phyloP scores from a whole-genome alignment of 2,329 filamentous ascomycete species.

The Microsporum canis region DNA sequence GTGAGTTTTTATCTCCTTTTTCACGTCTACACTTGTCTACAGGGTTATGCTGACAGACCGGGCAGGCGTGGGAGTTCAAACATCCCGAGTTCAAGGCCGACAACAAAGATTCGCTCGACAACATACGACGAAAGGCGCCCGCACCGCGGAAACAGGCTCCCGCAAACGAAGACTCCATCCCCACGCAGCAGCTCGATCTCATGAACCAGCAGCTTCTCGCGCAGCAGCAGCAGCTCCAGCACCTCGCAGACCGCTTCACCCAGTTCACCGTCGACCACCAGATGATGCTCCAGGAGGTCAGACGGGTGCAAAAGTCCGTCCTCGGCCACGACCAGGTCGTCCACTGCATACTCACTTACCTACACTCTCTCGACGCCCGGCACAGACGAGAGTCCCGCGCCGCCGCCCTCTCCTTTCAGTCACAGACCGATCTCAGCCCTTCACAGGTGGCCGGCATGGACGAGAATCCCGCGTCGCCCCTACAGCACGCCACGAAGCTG shows the following conservation, averaged over 20 bases:
- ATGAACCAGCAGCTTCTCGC: constrained; percentile 80
- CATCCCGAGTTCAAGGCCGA: constrained; percentile 93
- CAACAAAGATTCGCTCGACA: constrained; percentile 92
- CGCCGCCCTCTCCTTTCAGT: constrained; percentile 28
- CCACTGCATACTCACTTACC: constrained; percentile 57
- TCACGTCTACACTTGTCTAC: neutral
- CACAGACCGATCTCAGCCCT: constrained; percentile 36
- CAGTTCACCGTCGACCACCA: constrained; percentile 60
- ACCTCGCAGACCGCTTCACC: constrained; percentile 71
- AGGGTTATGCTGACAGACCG: neutral
- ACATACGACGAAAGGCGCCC: constrained; percentile 89
- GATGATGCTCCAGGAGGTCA: constrained; percentile 52
- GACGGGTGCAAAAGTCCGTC: constrained; percentile 57
- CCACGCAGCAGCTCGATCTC: constrained; percentile 77
- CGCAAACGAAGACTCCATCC: constrained; percentile 60
- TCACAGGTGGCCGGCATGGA: constrained; percentile 41
- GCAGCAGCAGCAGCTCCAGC: constrained; percentile 84
- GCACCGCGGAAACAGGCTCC: constrained; percentile 66
- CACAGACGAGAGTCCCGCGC: constrained; percentile 50
- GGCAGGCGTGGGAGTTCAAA: constrained; percentile 86
- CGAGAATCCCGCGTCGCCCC: constrained; percentile 54
- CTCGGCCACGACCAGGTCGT: constrained; percentile 61
- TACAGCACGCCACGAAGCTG: constrained; percentile 57
- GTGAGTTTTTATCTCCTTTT: constrained; percentile 38
- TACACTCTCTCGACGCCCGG: constrained; percentile 54